phyloP scores from a whole-genome alignment of 495 filamentous ascomycete species.

The Trichoderma asperelloides region DNA sequence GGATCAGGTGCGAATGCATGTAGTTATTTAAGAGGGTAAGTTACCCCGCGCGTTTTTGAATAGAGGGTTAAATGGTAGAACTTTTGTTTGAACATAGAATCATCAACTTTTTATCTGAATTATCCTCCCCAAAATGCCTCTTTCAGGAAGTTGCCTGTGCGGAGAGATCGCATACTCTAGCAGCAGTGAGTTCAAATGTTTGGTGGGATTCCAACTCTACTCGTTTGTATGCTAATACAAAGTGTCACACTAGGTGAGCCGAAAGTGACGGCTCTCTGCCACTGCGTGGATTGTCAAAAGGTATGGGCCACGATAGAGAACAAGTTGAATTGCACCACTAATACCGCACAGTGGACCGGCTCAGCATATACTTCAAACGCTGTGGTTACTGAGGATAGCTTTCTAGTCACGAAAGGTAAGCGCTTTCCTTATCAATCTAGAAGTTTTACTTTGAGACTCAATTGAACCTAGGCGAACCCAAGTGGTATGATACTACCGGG shows the following conservation, averaged over 20 bases:
- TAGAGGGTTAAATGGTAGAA: background rate
- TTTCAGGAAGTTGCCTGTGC: slow-evolving; percentile 14
- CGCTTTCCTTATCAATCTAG: background rate
- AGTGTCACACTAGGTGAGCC: slow-evolving; percentile 20
- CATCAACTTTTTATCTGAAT: background rate
- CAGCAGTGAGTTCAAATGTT: slow-evolving; percentile 9
- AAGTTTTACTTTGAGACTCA: background rate
- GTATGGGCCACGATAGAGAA: background rate
- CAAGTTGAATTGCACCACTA: background rate
- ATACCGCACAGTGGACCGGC: slow-evolving; percentile 28
- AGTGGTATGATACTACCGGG: slow-evolving; percentile 29
- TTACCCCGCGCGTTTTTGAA: background rate
- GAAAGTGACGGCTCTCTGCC: slow-evolving; percentile 33
- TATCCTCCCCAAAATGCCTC: background rate
- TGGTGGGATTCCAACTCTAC: background rate
- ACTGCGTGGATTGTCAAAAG: slow-evolving; percentile 43
- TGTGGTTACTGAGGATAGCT: slow-evolving; percentile 32
- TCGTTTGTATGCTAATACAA: background rate
- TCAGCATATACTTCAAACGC: slow-evolving; percentile 40
- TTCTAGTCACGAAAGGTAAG: slow-evolving; percentile 34
- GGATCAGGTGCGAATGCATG: background rate
- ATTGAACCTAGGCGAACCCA: slow-evolving; percentile 21
- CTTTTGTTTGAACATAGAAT: background rate
- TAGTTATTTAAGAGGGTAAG: background rate
- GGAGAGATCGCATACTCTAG: slow-evolving; percentile 8